Conservation (phyloP, 805 yeast species). For the Pichia ethanolica region DNA sequence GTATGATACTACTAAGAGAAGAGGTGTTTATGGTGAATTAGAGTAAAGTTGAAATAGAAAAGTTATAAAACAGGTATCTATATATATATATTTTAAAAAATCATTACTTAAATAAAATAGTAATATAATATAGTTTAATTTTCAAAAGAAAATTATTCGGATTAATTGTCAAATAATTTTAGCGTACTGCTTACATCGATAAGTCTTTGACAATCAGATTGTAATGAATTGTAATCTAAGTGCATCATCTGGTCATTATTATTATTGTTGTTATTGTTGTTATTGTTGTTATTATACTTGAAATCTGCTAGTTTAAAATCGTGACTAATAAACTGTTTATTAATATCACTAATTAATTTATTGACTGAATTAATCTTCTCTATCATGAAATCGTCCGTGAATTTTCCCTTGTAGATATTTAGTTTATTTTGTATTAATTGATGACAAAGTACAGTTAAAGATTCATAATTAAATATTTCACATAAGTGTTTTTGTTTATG, state of each 20-base stretch:
- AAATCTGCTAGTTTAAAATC: background rate
- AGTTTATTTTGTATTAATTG: background rate
- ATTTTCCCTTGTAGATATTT: background rate
- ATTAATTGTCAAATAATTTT: too few relatives aligned
- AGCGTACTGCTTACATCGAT: too few relatives aligned
- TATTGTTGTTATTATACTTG: too few relatives aligned
- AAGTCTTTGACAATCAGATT: too few relatives aligned
- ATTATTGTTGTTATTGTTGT: too few relatives aligned
- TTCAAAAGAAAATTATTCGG: too few relatives aligned
- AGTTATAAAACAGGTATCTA: too few relatives aligned
- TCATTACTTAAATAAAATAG: too few relatives aligned
- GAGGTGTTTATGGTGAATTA: conserved; percentile 28
- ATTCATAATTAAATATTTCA: background rate
- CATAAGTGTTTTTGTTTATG: background rate
- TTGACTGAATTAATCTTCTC: background rate
- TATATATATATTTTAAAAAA: background rate
- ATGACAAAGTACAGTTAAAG: background rate
- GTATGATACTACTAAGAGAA: conserved; percentile 85
- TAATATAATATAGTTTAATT: too few relatives aligned
- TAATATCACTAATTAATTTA: background rate
- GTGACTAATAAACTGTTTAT: background rate
- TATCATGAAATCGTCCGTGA: background rate
- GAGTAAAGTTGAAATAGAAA: conserved; percentile 10
- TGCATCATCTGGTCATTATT: too few relatives aligned
- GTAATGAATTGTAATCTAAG: too few relatives aligned